Base-by-base conservation (phyloP, 164 flowering plant genomes). In the Platanus orientalis region DNA sequence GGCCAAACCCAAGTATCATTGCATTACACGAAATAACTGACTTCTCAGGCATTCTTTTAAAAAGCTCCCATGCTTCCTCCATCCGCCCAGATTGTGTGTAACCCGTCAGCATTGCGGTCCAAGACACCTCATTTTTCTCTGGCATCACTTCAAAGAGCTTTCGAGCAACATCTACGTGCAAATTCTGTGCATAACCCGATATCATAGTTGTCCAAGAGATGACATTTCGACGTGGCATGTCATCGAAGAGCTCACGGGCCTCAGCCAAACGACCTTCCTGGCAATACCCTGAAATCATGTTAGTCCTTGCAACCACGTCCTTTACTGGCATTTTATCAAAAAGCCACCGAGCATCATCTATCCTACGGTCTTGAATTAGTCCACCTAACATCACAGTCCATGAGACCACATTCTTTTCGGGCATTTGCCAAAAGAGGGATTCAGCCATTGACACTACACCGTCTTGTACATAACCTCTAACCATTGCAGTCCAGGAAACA, bases 81-180 rank as follows among this genome's bases (percentile, higher is more conserved):
- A 81, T 76, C 81, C 90, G 72, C 28, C 90, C 90, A 64, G 82
- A 67, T 29, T 81, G 80, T 14, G 75, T 75, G 54, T 90, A 90
- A 1, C 92, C 95, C 65, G 76, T 80, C 56, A 90, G 68, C 89
- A 90, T 86, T 6, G 86, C 86, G 0, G 89, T 81, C 92, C 92
- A 88, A 2, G 92, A 71, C 34, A 85, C 87, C 74, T 85, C 96
- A 66, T 83, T 87, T 73, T 80, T 90, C 76, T 81, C 89, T 7
- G 95, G 96, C 88, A 83, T 86, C 66, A 87, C 94, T 73, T 84
- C 92, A 70, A 90, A 88, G 48, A 90, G 87, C 76, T 90, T 88
- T 74, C 90, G 72, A 3, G 89, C 97, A 62, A 86, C 57, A 63
- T 90, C 92, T 20, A 84, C 87, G 58, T 52, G 71, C 27, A 66